phyloP scores from a whole-genome alignment of 306 rosid genomes.

The Gastrolobium bilobum region DNA sequence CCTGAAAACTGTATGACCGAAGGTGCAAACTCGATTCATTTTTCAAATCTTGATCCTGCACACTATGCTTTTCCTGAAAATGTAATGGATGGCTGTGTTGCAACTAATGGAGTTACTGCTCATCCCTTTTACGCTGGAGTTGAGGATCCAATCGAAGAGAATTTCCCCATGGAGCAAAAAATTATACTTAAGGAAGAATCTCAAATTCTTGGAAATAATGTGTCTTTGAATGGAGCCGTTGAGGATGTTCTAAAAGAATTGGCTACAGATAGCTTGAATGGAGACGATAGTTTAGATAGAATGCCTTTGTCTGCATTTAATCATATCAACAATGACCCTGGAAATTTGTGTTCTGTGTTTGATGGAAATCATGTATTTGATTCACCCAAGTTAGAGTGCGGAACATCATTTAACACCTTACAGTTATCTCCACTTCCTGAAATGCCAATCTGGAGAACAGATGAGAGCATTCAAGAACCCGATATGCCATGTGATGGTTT shows the following conservation, averaged over 20 bases:
- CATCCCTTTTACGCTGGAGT: conserved; percentile 58
- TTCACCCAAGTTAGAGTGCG: conserved; percentile 73
- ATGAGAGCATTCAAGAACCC: conserved; percentile 52
- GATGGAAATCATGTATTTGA: conserved; percentile 63
- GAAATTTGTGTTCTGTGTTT: conserved; percentile 65
- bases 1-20: conserved; percentile 60
- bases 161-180: conserved; percentile 55
- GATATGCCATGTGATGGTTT: conserved; percentile 57
- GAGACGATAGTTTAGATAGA: conserved; percentile 54
- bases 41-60: conserved; percentile 61
- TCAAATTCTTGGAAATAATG: conserved; percentile 57
- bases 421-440: conserved; percentile 76
- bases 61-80: conserved; percentile 58
- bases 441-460: conserved; percentile 71
- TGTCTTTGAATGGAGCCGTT: conserved; percentile 55
- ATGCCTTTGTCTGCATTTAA: conserved; percentile 59
- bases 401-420: conserved; percentile 68
- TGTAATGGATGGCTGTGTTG: conserved; percentile 57
- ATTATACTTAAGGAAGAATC: conserved; percentile 55
- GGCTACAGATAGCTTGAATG: conserved; percentile 58
- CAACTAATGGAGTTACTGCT: conserved; percentile 42
- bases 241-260: conserved; percentile 60
- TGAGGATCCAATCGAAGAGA: conserved; percentile 58
- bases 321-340: conserved; percentile 61
- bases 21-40: conserved; percentile 57